A percentile compares a stretch with the other conserved stretches of the same genome.
Conservation (phyloP, 2,329 filamentous ascomycete species). For the Didymella lethalis region DNA sequence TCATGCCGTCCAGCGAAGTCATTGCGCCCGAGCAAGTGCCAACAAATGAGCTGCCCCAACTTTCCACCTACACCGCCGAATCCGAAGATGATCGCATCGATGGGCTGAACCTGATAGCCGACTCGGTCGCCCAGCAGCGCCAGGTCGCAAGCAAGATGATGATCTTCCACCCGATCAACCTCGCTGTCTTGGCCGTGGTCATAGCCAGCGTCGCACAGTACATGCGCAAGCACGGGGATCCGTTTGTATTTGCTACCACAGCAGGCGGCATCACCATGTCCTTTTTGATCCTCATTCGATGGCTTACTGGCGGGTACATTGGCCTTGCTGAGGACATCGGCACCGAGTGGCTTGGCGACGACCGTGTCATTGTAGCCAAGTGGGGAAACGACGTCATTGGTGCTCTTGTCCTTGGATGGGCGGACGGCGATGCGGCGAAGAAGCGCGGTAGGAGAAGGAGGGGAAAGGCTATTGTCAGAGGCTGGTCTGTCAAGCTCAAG, state of each 20-base stretch:
- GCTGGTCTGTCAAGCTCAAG: conserved; percentile 78
- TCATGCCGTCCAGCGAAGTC: conserved; percentile 49
- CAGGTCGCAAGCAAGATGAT: conserved; percentile 70
- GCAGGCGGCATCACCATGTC: conserved; percentile 69
- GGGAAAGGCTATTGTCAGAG: conserved; percentile 75
- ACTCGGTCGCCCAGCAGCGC: conserved; percentile 83
- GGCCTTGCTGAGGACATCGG: conserved; percentile 67
- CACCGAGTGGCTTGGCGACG: conserved; percentile 68
- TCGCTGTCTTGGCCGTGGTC: conserved; percentile 51
- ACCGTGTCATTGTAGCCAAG: conserved; percentile 66
- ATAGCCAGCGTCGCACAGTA: conserved; percentile 52
- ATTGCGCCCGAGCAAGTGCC: conserved; percentile 32
- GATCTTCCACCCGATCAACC: conserved; percentile 47
- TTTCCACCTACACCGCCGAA: conserved; percentile 65
- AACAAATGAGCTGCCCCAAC: conserved; percentile 58
- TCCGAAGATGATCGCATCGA: conserved; percentile 68
- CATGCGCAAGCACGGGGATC: conserved; percentile 57
- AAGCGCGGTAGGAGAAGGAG: conserved; percentile 60
- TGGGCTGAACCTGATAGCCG: conserved; percentile 76
- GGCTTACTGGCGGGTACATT: conserved; percentile 68
- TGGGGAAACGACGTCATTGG: conserved; percentile 75
- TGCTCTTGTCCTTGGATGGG: conserved; percentile 72
- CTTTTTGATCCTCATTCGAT: conserved; percentile 68
- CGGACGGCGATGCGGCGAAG: conserved; percentile 57
- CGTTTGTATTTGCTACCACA: conserved; percentile 65